Evolutionary conservation across 371 early-diverging fungal genomes (phyloP), one percentile per base, ranked within the genome.

Genomic region (Sporodiniella umbellata): DNA sequence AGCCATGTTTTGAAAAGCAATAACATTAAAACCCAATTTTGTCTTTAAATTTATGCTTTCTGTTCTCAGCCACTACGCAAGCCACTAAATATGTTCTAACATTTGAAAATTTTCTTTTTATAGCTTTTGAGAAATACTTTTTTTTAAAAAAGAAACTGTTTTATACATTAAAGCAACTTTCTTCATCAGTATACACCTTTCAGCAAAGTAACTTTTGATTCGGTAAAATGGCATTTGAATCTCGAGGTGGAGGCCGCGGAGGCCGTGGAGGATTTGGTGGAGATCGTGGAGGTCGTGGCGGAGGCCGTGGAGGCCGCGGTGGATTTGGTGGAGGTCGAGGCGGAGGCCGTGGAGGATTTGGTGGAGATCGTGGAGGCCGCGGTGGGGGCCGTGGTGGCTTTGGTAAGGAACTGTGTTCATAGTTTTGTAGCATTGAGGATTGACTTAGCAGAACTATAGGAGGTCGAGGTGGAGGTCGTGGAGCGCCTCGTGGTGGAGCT

Each of bases 331-430:
- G 68, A 11, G 64, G 63, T 11, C 48, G 69, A 53, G 75, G 79
- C 30, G 76, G 35, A 11, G 64, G 63, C 14, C 48, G 69, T 54
- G 75, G 79, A 31, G 76, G 35, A 11, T 35, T 35, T 14, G 45
- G 4, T 17, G 19, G 31, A 18, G 12, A 66, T 28, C 10, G 4
- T 7, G 56, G 69, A 42, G 71, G 73, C 33, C 66, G 73, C 47
- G 75, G 81, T 31, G 75, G 69, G 21, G 64, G 48, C 37, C 54
- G 70, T 45, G 72, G 70, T 48, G 75, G 60, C 33, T 53, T 38
- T 25, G 48, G 35, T 42, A 44, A 23, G 26, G 8, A n/a, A 65
- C 60, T 25, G 33, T 11, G n/a, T n/a, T n/a, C n/a, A n/a, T n/a
- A n/a, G n/a, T n/a, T n/a, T n/a, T n/a, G n/a, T n/a, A n/a, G n/a